A percentile compares a stretch with the other conserved stretches of the same genome.
Conservation (phyloP, 2,329 filamentous ascomycete genomes). For the Colletotrichum spaethianum region DNA sequence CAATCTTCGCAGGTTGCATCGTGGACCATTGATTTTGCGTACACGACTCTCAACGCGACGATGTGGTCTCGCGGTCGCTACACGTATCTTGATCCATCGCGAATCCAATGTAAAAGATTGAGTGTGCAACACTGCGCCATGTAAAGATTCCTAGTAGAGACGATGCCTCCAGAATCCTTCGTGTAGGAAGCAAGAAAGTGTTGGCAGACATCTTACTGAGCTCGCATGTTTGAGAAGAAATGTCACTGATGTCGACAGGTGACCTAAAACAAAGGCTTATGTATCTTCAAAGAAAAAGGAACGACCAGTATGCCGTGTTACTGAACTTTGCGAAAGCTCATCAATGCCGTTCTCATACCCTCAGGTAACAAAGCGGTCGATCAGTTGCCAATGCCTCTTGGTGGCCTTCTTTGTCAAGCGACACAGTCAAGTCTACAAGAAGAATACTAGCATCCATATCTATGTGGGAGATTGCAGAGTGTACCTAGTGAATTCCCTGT, state of each 20-base stretch:
- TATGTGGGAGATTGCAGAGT: no score
- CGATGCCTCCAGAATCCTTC: not conserved
- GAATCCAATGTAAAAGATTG: no score
- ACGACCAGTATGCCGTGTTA: not conserved
- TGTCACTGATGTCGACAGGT: no score
- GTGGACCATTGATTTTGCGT: not conserved
- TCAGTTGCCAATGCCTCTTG: not conserved
- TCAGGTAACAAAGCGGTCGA: not conserved
- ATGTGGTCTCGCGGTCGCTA: no score
- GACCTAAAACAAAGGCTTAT: not conserved
- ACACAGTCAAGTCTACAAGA: not conserved
- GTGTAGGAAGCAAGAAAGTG: accelerated
- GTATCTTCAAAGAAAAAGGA: not conserved
- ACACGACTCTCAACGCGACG: no score
- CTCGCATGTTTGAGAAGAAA: not conserved
- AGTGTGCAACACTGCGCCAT: no score
- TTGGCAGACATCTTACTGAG: no score
- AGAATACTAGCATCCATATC: no score
- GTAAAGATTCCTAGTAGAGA: no score
- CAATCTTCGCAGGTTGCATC: not conserved
- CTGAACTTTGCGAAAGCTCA: not conserved
- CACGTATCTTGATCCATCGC: no score
- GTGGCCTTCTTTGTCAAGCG: not conserved
- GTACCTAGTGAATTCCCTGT: no score
- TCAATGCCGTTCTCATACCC: not conserved